These are phyloP conservation scores for Pyrus betulifolia DNA, from an alignment of 306 rosid species.

Conservation along the genomic window DNA sequence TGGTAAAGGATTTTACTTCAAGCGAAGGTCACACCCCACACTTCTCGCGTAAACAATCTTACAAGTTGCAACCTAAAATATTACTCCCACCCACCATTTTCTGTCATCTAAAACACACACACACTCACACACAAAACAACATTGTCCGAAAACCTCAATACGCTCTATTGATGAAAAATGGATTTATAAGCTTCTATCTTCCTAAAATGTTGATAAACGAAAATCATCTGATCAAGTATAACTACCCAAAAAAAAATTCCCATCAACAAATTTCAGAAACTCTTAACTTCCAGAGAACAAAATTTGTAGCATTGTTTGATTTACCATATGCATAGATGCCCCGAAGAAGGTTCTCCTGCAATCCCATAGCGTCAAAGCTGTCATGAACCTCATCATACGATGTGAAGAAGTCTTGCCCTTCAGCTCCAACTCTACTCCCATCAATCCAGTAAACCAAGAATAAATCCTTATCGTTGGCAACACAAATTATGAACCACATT, in stretches of 20 bases:
- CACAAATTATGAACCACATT: background rate
- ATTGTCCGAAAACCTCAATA: background rate
- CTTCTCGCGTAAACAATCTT: background rate
- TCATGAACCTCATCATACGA: constrained; percentile 66
- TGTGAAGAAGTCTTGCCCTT: constrained; percentile 57
- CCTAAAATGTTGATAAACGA: background rate
- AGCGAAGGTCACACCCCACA: background rate
- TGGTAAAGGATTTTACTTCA: background rate
- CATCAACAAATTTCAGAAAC: background rate
- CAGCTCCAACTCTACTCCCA: constrained; percentile 44
- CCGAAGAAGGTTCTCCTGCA: constrained; percentile 73
- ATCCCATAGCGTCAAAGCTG: constrained; percentile 57
- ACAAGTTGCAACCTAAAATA: background rate
- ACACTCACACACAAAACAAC: background rate
- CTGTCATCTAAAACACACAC: background rate
- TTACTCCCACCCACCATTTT: background rate
- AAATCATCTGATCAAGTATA: background rate
- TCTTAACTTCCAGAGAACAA: background rate
- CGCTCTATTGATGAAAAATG: background rate
- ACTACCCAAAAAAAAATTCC: background rate
- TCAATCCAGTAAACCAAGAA: constrained; percentile 17
- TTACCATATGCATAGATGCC: constrained; percentile 75
- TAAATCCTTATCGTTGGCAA: background rate
- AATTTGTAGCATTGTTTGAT: background rate
- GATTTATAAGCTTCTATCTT: background rate